Evolutionary conservation across 495 filamentous ascomycete species (phyloP), one percentile per base, ranked within the genome.

Genomic region (Tuber borchii): DNA sequence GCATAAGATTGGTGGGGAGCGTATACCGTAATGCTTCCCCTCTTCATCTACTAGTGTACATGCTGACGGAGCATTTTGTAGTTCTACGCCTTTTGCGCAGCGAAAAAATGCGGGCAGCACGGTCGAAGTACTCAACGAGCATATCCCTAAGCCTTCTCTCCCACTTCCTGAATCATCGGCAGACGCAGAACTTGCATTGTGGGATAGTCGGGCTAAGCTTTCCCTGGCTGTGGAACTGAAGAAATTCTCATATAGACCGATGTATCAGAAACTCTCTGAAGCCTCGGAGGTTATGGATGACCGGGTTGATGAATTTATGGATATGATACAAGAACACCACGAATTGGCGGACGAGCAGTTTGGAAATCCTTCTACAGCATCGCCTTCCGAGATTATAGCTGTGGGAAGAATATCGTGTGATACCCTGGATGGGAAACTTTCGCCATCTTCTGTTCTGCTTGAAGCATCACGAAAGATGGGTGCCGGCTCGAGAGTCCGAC

Each of bases 391-490:
- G 83, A 90, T 97, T 31, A 87, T 98, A 72, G 94, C 93, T 1
- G 91, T 98, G 17, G 95, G 95, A 26, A 88, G 95, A 37, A 97
- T 99, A 72, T 92, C 91, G 1, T 97, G 91, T 0, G 95, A 99
- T 84, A 88, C 90, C 26, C 83, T 89, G 17, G 93, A 95, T 80
- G 94, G 93, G 1, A 94, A 90, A 77, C 88, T 97, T 56, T 97
- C 96, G 77, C 83, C 88, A 4, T 90, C 92, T 9, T 97, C 93
- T 2, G 84, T 97, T 2, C 89, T 97, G 22, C 87, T 99, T 5
- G 95, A 99, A 83, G 93, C 91, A 16, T 96, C 93, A 2, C 87
- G 95, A 71, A 87, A 92, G n/a, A 93, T 88, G 74, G 95, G 95
- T 31, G 92, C 90, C 71, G 95, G 93, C 37, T 83, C 90, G 71